phyloP scores from a whole-genome alignment of 768 basidiomycete genomes.

The Hypholoma fasciculare region DNA sequence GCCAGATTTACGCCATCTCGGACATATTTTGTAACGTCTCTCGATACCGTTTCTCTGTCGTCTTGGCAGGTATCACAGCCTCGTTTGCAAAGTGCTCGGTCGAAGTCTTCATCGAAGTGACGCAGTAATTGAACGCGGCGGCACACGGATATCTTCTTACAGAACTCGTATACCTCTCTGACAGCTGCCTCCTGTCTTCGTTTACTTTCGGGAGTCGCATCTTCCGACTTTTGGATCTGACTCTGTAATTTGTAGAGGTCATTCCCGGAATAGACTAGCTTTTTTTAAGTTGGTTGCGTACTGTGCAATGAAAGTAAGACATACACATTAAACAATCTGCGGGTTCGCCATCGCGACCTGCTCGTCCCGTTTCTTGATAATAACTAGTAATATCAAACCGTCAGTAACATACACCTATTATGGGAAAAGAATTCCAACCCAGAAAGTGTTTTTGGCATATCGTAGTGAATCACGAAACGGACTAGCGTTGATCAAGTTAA shows the following conservation, averaged over 20 bases:
- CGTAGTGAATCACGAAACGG: conserved; percentile 89
- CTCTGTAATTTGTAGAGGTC: conserved; percentile 58
- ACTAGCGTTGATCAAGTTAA: conserved; percentile 43
- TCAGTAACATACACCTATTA: not conserved
- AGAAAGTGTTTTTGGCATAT: conserved; percentile 80
- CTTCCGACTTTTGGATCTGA: conserved; percentile 61
- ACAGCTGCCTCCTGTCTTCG: conserved; percentile 67
- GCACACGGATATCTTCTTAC: conserved; percentile 79
- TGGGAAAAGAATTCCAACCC: conserved; percentile 47
- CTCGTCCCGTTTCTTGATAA: conserved; percentile 96
- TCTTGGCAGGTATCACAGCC: conserved; percentile 85
- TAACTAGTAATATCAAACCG: conserved; percentile 45
- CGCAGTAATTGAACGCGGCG: conserved; percentile 83
- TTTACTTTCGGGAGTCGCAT: conserved; percentile 54
- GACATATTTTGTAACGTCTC: conserved; percentile 66
- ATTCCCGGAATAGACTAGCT: conserved; percentile 62
- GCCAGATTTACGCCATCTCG: conserved; percentile 59
- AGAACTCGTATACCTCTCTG: conserved; percentile 75
- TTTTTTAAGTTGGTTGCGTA: not conserved
- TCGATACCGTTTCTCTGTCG: conserved; percentile 39
- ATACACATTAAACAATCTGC: conserved; percentile 88
- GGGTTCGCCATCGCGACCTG: conserved; percentile 84
- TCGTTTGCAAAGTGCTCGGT: conserved; percentile 58
- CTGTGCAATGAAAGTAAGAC: conserved; percentile 21
- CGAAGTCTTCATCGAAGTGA: conserved; percentile 88